These are phyloP conservation scores for Lodderomyces orthopsilosis DNA, from an alignment of 1,139 yeast genomes.

Conservation along the genomic window DNA sequence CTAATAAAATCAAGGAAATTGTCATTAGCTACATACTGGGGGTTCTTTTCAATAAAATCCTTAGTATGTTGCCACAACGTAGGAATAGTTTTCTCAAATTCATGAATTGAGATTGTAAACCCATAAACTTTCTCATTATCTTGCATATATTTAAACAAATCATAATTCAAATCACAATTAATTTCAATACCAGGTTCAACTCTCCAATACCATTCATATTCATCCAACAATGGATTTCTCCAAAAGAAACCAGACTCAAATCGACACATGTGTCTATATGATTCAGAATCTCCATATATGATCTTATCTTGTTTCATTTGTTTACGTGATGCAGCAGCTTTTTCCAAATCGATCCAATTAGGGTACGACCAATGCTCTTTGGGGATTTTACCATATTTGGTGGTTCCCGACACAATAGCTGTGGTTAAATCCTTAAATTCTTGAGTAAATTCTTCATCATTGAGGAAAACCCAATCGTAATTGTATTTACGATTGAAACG, in stretches of 20 bases:
- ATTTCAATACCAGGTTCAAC: slow-evolving; percentile 67
- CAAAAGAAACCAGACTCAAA: slow-evolving; percentile 68
- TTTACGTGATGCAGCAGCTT: slow-evolving; percentile 49
- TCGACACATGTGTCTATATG: slow-evolving; percentile 78
- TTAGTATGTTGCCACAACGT: slow-evolving; percentile 58
- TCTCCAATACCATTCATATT: slow-evolving; percentile 69
- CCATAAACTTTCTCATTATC: slow-evolving; percentile 61
- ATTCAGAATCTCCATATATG: slow-evolving; percentile 60
- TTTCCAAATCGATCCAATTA: slow-evolving; percentile 58
- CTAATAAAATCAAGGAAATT: slow-evolving; percentile 52
- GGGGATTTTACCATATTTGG: slow-evolving; percentile 60
- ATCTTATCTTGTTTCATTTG: slow-evolving; percentile 49
- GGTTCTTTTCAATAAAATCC: slow-evolving; percentile 45
- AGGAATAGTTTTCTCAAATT: slow-evolving; percentile 55
- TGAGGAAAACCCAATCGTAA: slow-evolving; percentile 81
- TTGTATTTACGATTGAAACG: slow-evolving; percentile 64
- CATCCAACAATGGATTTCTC: slow-evolving; percentile 49
- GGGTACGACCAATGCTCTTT: slow-evolving; percentile 73
- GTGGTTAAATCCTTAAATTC: slow-evolving; percentile 53
- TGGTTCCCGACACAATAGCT: slow-evolving; percentile 56
- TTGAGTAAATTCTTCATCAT: slow-evolving; percentile 57
- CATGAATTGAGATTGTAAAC: slow-evolving; percentile 64
- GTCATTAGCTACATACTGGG: slow-evolving; percentile 44
- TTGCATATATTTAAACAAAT: slow-evolving; percentile 61
- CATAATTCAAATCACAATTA: slow-evolving; percentile 63